Percentiles rank a stretch among this genome's conserved stretches.
phyloP scores from a whole-genome alignment of 208 protist genomes.

The Trypanosoma brucei region DNA sequence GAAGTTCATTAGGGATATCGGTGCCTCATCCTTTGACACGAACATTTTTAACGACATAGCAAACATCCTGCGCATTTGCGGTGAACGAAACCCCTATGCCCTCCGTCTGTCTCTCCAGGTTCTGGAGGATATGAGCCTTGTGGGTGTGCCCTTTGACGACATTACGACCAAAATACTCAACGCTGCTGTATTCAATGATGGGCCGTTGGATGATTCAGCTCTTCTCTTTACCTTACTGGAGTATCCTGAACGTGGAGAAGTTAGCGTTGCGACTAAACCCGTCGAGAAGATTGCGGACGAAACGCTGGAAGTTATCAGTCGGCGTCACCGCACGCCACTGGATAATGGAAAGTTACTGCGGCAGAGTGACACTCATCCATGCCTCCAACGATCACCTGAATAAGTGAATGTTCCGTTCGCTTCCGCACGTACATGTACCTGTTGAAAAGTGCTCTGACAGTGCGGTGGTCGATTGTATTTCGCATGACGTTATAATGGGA shows the following conservation, averaged over 20 bases:
- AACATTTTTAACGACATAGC: conserved; percentile 81
- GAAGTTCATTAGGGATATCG: conserved; percentile 44
- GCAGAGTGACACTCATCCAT: conserved; percentile 70
- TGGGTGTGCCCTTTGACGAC: conserved; percentile 69
- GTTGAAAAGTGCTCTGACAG: too few relatives aligned
- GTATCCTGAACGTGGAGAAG: conserved; percentile 86
- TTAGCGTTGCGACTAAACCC: conserved; percentile 44
- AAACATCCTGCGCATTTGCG: conserved; percentile 84
- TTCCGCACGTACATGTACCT: too few relatives aligned
- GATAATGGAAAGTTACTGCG: conserved; percentile 66
- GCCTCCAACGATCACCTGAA: conserved; percentile 80
- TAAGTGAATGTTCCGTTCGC: conserved; percentile 14
- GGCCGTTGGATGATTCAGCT: conserved; percentile 77
- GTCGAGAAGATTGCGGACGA: conserved; percentile 63
- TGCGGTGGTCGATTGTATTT: too few relatives aligned
- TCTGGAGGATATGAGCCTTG: conserved; percentile 86
- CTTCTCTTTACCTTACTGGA: conserved; percentile 86
- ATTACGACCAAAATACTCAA: conserved; percentile 68
- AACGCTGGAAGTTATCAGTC: conserved; percentile 72
- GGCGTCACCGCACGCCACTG: conserved; percentile 80
- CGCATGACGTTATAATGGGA: too few relatives aligned
- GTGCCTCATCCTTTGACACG: conserved; percentile 61
- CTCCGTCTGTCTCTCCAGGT: conserved; percentile 71
- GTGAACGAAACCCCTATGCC: conserved; percentile 63
- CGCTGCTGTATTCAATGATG: conserved; percentile 71